Evolutionary conservation across 2,329 filamentous ascomycete species (phyloP).

Genomic region (Cercospora brassicicola): DNA sequence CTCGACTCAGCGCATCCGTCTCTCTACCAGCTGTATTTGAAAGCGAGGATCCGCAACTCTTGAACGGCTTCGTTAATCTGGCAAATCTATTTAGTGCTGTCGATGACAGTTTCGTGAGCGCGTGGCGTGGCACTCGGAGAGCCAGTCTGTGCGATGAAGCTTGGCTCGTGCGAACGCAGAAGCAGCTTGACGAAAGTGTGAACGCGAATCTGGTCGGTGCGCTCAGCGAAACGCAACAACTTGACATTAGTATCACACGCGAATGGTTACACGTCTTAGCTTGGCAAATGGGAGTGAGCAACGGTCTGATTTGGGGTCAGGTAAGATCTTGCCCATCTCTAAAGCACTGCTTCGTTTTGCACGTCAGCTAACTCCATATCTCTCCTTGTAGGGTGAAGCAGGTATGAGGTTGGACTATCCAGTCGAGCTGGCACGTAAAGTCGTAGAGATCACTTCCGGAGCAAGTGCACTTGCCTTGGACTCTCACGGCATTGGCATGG

Average conservation of each 20-base stretch:
- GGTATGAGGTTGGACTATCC: slow-evolving; percentile 41
- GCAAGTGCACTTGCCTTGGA: slow-evolving; percentile 36
- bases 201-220: slow-evolving; percentile 29
- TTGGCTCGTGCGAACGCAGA: slow-evolving; percentile 40
- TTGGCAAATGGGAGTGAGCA: slow-evolving; percentile 42
- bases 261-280: slow-evolving; percentile 42
- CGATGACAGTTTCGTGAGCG: slow-evolving; percentile 39
- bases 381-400: slow-evolving; percentile 29
- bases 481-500: slow-evolving; percentile 42
- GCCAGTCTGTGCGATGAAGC: slow-evolving; percentile 39
- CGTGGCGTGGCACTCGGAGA: slow-evolving; percentile 38
- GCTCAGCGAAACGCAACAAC: slow-evolving; percentile 39
- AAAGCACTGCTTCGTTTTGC: neutral
- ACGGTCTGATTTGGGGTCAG: slow-evolving; percentile 39
- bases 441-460: slow-evolving; percentile 36
- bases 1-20: slow-evolving; percentile 36
- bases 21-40: slow-evolving; percentile 38
- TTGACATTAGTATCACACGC: slow-evolving; percentile 39
- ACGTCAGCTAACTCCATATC: neutral
- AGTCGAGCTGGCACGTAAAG: slow-evolving; percentile 39
- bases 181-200: slow-evolving; percentile 37
- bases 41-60: slow-evolving; percentile 37
- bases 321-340: neutral
- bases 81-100: slow-evolving; percentile 40
- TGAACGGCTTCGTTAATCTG: slow-evolving; percentile 41